phyloP scores from a whole-genome alignment of 2,329 filamentous ascomycete genomes.

The Penicillium sp. region DNA sequence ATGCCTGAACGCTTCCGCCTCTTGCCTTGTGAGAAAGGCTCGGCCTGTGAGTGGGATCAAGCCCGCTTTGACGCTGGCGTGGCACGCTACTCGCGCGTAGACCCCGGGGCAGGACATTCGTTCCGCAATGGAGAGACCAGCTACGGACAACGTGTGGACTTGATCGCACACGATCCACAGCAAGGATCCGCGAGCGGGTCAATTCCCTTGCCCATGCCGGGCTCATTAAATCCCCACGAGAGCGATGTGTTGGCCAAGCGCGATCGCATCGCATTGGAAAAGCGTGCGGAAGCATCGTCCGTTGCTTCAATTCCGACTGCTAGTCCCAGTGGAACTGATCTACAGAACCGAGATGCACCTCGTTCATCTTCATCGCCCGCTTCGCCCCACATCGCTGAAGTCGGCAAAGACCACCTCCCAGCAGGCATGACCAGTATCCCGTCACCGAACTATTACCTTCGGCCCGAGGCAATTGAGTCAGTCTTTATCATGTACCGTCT shows the following conservation, averaged over 20 bases:
- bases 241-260: slow-evolving; percentile 15
- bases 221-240: slow-evolving; percentile 22
- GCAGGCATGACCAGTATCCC: slow-evolving; percentile 41
- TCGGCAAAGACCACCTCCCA: slow-evolving; percentile 44
- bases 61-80: slow-evolving; percentile 15
- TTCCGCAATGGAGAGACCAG: slow-evolving; percentile 23
- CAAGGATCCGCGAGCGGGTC: slow-evolving; percentile 2
- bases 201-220: slow-evolving; percentile 23
- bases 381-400: slow-evolving; percentile 34
- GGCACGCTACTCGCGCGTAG: slow-evolving; percentile 47
- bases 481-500: slow-evolving; percentile 75
- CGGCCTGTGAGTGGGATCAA: slow-evolving; percentile 54
- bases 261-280: slow-evolving; percentile 6
- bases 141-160: slow-evolving; percentile 22
- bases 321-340: background rate
- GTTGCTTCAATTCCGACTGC: slow-evolving; percentile 2
- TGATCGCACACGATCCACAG: slow-evolving; percentile 10
- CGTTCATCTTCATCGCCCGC: slow-evolving; percentile 12
- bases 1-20: slow-evolving; percentile 61
- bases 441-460: slow-evolving; percentile 40
- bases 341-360: slow-evolving; percentile 15
- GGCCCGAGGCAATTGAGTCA: slow-evolving; percentile 75
- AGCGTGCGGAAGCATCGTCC: background rate
- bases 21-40: slow-evolving; percentile 46
- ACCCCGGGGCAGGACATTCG: slow-evolving; percentile 32